Base-by-base conservation (phyloP, 2,329 filamentous ascomycete species). In the Aspergillus transmontanensis region DNA sequence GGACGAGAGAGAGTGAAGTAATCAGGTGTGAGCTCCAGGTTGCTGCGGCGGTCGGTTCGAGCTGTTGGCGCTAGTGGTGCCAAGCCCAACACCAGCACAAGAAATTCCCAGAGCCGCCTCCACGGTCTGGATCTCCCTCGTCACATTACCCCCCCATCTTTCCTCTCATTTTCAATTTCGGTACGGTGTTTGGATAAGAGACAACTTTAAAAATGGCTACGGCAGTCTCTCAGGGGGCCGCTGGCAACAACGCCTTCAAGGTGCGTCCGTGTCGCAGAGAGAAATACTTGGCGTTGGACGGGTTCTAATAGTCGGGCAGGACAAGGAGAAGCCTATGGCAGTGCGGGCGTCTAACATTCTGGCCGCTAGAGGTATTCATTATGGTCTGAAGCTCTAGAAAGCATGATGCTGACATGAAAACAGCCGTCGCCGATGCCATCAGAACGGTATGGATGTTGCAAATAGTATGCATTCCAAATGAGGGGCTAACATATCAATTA, bases 271-370 rank as follows among this genome's bases (percentile, higher is more conserved):
- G 62, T 63, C 60, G 58, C 61, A 60, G 48, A 66, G 60, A 59
- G 68, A 72, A 67, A 63, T 70, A 45, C 69, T 68, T 73, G 21
- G 51, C 51, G 74, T 72, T 72, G 66, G 57, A 66, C 66, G 63
- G 69, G 67, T 70, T 75, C 78, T 85, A 73, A 85, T 75, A 67
- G 67, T 60, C 68, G 67, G 71, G 61, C 72, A 88, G 85, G 87
- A 89, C 79, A 99, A 97, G 88, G 95, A 97, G 85, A 99, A 99
- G 92, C 95, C 95, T 71, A 90, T 95, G 85, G 95, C 95, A 70
- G 95, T 99, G 69, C 91, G 95, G 72, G 94, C 92, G 69, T 92
- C 92, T 76, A 99, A 99, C 83, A 98, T 99, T 81, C 91, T 97
- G 76, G 95, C 95, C 72, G 95, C 95, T 73, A 89, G 94, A 92